These are phyloP conservation scores for Powellomyces hirtus DNA, from an alignment of 192 early-diverging fungal genomes.

Conservation along the genomic window DNA sequence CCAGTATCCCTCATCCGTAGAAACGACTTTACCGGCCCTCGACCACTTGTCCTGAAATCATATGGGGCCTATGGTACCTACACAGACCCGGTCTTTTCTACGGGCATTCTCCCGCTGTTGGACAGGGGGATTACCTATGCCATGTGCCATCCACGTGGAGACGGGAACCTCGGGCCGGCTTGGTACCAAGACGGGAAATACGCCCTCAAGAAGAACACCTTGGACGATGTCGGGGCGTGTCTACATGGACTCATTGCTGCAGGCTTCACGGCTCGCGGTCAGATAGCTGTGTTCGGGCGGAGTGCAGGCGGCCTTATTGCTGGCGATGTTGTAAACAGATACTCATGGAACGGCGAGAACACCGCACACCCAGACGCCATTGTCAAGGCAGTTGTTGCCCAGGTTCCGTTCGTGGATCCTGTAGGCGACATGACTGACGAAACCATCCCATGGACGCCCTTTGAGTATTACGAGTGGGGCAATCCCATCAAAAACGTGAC, in stretches of 20 bases:
- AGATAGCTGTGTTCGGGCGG: conserved; percentile 30
- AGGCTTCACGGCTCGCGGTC: neutral
- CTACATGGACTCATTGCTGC: conserved; percentile 25
- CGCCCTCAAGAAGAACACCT: conserved; percentile 35
- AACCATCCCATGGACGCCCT: conserved; percentile 43
- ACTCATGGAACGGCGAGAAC: conserved; percentile 10
- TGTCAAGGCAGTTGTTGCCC: conserved; percentile 34
- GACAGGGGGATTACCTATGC: conserved; percentile 31
- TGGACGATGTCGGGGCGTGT: conserved; percentile 36
- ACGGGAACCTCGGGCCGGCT: conserved; percentile 36
- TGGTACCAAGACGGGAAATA: conserved; percentile 44
- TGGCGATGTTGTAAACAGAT: conserved; percentile 26
- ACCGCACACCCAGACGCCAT: neutral
- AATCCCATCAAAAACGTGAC: conserved; percentile 25
- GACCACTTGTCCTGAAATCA: conserved; percentile 25
- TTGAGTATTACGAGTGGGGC: conserved; percentile 49
- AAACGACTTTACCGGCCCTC: neutral
- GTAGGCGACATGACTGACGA: conserved; percentile 41
- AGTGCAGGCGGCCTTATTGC: conserved; percentile 48
- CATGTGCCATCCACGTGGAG: conserved; percentile 49
- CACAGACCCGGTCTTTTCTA: conserved; percentile 26
- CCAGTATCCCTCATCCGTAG: conserved; percentile 26
- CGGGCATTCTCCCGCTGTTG: conserved; percentile 32
- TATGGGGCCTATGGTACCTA: conserved; percentile 50
- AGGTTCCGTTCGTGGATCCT: conserved; percentile 50